Base-by-base conservation (phyloP, 2,329 filamentous ascomycete genomes). In the Stagonosporopsis cucurbitacearum region DNA sequence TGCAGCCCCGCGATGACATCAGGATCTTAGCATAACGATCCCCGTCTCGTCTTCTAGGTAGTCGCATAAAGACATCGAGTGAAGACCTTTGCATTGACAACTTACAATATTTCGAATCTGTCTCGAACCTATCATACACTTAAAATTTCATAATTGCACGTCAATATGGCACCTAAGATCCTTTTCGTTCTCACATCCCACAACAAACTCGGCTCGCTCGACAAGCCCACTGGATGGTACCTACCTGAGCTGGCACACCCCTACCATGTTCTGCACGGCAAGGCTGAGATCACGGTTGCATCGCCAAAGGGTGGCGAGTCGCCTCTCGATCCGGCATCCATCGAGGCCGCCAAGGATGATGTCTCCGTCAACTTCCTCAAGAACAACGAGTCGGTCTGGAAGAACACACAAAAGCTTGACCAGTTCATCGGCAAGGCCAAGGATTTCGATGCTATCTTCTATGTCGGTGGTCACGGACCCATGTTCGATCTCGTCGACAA, bases 171-270 rank as follows among this genome's bases (percentile, higher is more conserved):
- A 37, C 81, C 81, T 35, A 89, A 88, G 73, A 77, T 91, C 61
- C 87, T 92, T 77, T 77, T 91, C 73, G 85, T 92, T 54, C 84
- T 91, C 59, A 89, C 86, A 62, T 91, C 87, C 58, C 81, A 84
- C 72, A 73, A 75, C 61, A 74, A 77, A 58, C 74, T 82, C 47
- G 77, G 77, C 47, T 66, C 71, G 64, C 74, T 70, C 40, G 72
- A 74, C 59, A 74, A 77, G 50, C 82, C 82, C 9, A 90, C 88
- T 0, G 89, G 89, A 61, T 91, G 88, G 88, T 91, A 85, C 70
- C 78, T 91, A 15, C 74, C 75, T 2, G 75, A 73, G 43, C 66
- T 71, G 33, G 71, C 72, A 0, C 72, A 77, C 57, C 74, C 75
- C 13, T 77, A 75, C 67, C 69, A 77, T 65, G 70, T 74, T 50